These are phyloP conservation scores for Hypericum androsaemum DNA, from an alignment of 345 rosid genomes.

Conservation along the genomic window DNA sequence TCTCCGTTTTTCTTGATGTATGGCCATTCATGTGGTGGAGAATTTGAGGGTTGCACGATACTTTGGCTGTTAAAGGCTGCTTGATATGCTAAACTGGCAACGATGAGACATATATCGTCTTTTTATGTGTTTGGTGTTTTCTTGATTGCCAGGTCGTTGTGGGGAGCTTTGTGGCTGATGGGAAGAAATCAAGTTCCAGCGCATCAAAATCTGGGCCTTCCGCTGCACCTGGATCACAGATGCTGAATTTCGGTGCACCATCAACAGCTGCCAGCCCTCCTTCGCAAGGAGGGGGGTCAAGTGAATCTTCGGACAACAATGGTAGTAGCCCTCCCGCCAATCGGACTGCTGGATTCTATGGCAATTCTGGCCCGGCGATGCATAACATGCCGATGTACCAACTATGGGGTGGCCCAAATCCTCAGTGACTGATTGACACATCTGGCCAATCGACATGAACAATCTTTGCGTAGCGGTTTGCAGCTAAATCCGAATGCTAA, in stretches of 20 bases:
- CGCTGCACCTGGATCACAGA: constrained; percentile 33
- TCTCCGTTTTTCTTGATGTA: not conserved
- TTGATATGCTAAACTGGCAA: not conserved
- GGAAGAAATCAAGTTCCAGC: constrained; percentile 37
- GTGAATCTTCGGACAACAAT: constrained; percentile 68
- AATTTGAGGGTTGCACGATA: no score
- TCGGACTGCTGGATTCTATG: constrained; percentile 26
- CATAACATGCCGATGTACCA: constrained; percentile 60
- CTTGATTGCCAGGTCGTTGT: constrained; percentile 49
- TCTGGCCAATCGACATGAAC: not conserved
- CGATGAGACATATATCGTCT: not conserved
- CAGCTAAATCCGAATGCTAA: no score
- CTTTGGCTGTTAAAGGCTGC: no score
- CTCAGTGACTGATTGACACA: constrained; percentile 29
- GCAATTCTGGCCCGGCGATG: constrained; percentile 30
- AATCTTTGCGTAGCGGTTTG: no score
- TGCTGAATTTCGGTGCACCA: constrained; percentile 49
- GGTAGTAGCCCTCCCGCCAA: constrained; percentile 43
- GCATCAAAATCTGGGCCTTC: constrained; percentile 44
- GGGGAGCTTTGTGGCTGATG: constrained; percentile 73
- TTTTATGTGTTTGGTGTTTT: no score
- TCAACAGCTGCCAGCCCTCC: constrained; percentile 41
- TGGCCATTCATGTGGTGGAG: no score
- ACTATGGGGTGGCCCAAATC: constrained; percentile 42
- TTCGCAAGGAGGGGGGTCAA: constrained; percentile 66